Conservation (phyloP, 169 alveolate genomes). For the Cryptosporidium sp. region DNA sequence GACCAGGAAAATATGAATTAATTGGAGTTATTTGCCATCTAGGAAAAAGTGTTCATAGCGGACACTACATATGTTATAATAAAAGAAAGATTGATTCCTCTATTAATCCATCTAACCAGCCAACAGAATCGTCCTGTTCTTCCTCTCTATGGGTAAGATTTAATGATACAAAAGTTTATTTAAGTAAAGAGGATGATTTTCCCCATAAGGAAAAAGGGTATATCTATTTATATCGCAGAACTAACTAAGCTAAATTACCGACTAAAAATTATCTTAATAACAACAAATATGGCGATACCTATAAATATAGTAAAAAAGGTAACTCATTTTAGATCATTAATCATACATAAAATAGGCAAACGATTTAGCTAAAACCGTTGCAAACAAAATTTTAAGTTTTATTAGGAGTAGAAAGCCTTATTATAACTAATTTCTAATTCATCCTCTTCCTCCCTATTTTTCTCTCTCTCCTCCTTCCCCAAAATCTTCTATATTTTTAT, state of each 20-base stretch:
- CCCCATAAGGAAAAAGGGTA: constrained; percentile 49
- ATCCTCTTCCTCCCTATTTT: not conserved
- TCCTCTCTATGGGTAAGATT: constrained; percentile 35
- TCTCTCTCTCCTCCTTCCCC: not conserved
- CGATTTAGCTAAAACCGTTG: not conserved
- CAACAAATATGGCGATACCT: not conserved
- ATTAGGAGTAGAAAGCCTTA: constrained; percentile 13
- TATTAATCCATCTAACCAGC: no score
- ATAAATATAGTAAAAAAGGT: not conserved
- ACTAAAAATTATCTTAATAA: not conserved
- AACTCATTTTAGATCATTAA: no score
- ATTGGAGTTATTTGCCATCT: constrained; percentile 87
- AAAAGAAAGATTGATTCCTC: constrained; percentile 31
- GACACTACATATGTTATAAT: constrained; percentile 89
- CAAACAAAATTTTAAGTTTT: not conserved
- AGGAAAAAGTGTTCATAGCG: constrained; percentile 88
- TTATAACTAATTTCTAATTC: not conserved
- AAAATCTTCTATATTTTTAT: not conserved
- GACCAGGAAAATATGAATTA: constrained; percentile 82
- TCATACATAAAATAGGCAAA: not conserved
- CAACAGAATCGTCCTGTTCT: not conserved
- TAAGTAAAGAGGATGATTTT: constrained; percentile 18
- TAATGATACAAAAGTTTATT: constrained; percentile 34
- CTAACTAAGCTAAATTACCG: not conserved
- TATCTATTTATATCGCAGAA: constrained; percentile 53